Evolutionary conservation across 78 protist genomes (phyloP).

Genomic region (Speleostelium caveatum): DNA sequence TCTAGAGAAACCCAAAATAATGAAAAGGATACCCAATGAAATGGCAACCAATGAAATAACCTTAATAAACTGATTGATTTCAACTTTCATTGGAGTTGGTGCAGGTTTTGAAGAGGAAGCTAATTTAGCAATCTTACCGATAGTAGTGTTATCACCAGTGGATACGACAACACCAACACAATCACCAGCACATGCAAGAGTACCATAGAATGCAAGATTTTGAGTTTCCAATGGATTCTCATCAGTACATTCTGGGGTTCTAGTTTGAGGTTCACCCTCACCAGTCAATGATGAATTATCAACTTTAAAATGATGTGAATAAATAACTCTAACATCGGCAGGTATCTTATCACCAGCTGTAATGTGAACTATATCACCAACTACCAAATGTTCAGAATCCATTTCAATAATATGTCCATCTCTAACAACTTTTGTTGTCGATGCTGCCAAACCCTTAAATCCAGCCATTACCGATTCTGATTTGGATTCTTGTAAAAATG

Average conservation of each 20-base stretch:
- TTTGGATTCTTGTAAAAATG: constrained; percentile 90
- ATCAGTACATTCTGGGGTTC: constrained; percentile 67
- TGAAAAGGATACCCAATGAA: constrained; percentile 27
- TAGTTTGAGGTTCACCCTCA: constrained; percentile 93
- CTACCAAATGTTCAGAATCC: constrained; percentile 57
- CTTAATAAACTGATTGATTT: constrained; percentile 90
- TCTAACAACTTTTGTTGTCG: constrained; percentile 80
- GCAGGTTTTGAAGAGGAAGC: constrained; percentile 49
- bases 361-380: constrained; percentile 79
- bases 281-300: constrained; percentile 97
- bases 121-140: constrained; percentile 93
- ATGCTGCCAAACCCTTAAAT: constrained; percentile 85
- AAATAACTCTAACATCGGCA: constrained; percentile 93
- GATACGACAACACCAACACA: constrained; percentile 87
- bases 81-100: constrained; percentile 76
- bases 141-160: constrained; percentile 93
- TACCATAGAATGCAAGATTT: constrained; percentile 90
- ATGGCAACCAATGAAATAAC: constrained; percentile 90
- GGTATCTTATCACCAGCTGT: constrained; percentile 93
- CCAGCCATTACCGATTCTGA: constrained; percentile 89
- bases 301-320: constrained; percentile 76
- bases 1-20: constrained; percentile 47
- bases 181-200: constrained; percentile 87
- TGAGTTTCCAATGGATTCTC: constrained; percentile 88
- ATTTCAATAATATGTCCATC: constrained; percentile 80